phyloP scores from a whole-genome alignment of 768 basidiomycete species.

The Tephrocybe sp. region DNA sequence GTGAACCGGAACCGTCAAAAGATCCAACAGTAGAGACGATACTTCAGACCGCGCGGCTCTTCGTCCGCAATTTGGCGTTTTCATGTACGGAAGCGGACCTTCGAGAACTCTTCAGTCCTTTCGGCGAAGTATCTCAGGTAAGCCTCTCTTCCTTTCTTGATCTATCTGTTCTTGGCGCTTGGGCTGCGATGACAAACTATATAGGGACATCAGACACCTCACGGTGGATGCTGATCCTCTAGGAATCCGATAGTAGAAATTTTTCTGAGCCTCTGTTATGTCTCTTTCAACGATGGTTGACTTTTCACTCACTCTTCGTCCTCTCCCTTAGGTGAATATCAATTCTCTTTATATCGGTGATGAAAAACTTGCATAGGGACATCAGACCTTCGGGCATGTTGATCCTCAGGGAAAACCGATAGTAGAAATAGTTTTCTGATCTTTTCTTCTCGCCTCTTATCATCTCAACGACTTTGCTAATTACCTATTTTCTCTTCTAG shows the following conservation, averaged over 20 bases:
- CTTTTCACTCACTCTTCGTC: background rate
- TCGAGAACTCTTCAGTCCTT: slow-evolving; percentile 57
- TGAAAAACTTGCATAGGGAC: slow-evolving; percentile 58
- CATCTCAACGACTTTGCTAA: background rate
- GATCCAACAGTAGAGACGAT: slow-evolving; percentile 55
- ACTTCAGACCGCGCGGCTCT: slow-evolving; percentile 74
- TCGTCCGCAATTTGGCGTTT: slow-evolving; percentile 94
- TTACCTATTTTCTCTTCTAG: slow-evolving; percentile 22
- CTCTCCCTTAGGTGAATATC: slow-evolving; percentile 37
- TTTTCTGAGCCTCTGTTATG: slow-evolving; percentile 33
- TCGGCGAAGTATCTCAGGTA: slow-evolving; percentile 79
- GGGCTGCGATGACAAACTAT: slow-evolving; percentile 41
- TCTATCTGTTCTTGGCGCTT: slow-evolving; percentile 7
- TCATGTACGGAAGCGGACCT: slow-evolving; percentile 77
- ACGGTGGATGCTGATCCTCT: slow-evolving; percentile 33
- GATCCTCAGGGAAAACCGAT: slow-evolving; percentile 58
- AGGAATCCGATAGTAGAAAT: slow-evolving; percentile 60
- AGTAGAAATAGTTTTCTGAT: slow-evolving; percentile 19
- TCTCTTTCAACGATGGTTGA: background rate
- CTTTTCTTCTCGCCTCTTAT: background rate
- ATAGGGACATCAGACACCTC: slow-evolving; percentile 58
- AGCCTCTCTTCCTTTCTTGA: slow-evolving; percentile 22
- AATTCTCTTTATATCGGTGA: slow-evolving; percentile 23
- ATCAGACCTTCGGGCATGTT: slow-evolving; percentile 65
- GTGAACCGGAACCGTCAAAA: slow-evolving; percentile 22